Conservation (phyloP, 805 yeast species). For the Yamadazyma akitaensis region DNA sequence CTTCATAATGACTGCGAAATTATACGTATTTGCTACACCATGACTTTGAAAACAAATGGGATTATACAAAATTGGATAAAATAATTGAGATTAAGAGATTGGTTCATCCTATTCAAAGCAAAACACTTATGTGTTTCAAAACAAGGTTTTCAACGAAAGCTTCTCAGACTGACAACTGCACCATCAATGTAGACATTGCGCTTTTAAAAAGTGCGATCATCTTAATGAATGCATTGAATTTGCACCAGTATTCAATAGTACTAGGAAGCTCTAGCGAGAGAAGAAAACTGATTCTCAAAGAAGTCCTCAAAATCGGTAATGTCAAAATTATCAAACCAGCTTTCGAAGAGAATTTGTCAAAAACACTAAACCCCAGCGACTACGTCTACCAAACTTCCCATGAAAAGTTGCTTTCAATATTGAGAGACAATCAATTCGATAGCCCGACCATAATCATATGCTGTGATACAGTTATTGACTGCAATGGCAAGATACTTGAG, state of each 20-base stretch:
- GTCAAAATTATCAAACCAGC: slow-evolving; percentile 54
- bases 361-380: slow-evolving; percentile 43
- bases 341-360: slow-evolving; percentile 75
- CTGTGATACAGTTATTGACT: slow-evolving; percentile 78
- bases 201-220: not conserved
- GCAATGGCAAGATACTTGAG: slow-evolving; percentile 63
- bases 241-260: slow-evolving; percentile 4
- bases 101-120: too few species aligned
- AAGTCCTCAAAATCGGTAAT: slow-evolving; percentile 50
- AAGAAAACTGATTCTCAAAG: slow-evolving; percentile 62
- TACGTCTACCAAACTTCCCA: slow-evolving; percentile 72
- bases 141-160: too few species aligned
- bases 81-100: too few species aligned
- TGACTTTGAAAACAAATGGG: too few species aligned
- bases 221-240: not conserved
- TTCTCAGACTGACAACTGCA: too few species aligned
- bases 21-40: too few species aligned
- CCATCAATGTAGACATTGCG: not conserved
- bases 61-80: too few species aligned
- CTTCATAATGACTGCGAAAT: too few species aligned
- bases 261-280: slow-evolving; percentile 82
- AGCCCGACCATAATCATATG: slow-evolving; percentile 32
- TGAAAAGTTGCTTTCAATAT: slow-evolving; percentile 63
- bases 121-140: too few species aligned
- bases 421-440: slow-evolving; percentile 17